Conservation (phyloP, 352 stramenopile species). For the Pelagophyceae sp. region DNA sequence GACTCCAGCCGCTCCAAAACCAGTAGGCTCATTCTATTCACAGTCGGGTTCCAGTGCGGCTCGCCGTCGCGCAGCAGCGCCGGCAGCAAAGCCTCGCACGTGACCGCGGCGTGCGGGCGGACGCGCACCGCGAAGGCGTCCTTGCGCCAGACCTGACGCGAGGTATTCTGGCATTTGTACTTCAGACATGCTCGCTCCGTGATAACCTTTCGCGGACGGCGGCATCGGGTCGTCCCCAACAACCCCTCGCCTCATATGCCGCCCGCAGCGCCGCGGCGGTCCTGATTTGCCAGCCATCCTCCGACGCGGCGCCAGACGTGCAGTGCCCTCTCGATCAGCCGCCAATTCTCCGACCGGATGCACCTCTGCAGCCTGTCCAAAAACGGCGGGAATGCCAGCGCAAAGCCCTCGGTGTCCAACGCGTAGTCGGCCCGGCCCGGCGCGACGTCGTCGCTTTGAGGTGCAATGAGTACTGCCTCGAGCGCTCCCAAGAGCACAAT, state of each 20-base stretch:
- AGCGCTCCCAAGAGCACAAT: constrained; percentile 52
- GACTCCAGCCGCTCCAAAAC: not conserved
- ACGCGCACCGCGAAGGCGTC: constrained; percentile 37
- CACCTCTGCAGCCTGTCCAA: constrained; percentile 35
- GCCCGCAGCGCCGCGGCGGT: too few species aligned
- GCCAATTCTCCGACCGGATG: constrained; percentile 51
- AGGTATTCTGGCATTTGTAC: too few species aligned
- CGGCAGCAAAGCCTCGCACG: constrained; percentile 37
- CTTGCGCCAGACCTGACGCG: constrained; percentile 48
- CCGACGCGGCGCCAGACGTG: constrained; percentile 49
- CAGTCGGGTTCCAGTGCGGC: constrained; percentile 55
- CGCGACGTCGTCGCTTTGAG: too few species aligned
- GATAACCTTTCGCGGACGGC: too few species aligned
- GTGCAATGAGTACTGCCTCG: constrained; percentile 26
- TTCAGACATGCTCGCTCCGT: too few species aligned
- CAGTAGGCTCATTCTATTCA: constrained; percentile 48
- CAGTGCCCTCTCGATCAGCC: constrained; percentile 44
- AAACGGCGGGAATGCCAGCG: constrained; percentile 24
- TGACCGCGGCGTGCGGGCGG: constrained; percentile 21
- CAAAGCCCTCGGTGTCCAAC: constrained; percentile 26
- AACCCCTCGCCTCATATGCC: too few species aligned
- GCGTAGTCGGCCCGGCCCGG: too few species aligned
- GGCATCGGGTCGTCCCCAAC: too few species aligned
- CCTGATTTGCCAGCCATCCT: too few species aligned
- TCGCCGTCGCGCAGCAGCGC: constrained; percentile 34